Percentiles rank a stretch among this genome's conserved stretches.
Evolutionary conservation across 2,329 filamentous ascomycete species (phyloP).

Genomic region (Graphilbum ipis-grandicollis): DNA sequence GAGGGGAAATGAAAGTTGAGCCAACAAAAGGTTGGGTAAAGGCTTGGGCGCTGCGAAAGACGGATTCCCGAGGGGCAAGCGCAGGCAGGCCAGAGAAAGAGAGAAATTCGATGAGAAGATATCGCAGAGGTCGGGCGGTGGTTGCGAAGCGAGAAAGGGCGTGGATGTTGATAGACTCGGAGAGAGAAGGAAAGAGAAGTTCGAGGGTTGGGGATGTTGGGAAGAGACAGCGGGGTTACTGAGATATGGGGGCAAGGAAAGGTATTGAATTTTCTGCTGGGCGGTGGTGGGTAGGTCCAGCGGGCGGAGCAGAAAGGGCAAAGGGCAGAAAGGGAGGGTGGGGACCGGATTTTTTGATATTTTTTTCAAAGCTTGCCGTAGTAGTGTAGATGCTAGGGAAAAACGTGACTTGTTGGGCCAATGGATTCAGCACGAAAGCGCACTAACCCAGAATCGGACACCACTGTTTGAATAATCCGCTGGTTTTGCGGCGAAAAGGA

Average conservation of each 20-base stretch:
- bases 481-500: no score
- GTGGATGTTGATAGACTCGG: background rate
- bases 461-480: no score
- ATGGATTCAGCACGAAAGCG: no score
- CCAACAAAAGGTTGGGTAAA: no score
- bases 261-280: conserved; percentile 10
- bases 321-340: background rate
- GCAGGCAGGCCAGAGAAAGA: no score
- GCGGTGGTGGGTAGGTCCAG: conserved; percentile 3
- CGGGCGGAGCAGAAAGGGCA: background rate
- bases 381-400: no score
- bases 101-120: no score
- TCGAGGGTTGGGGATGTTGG: background rate
- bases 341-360: background rate
- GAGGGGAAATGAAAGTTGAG: conserved; percentile 1
- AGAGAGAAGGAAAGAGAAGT: background rate
- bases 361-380: background rate
- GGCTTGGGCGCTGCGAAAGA: no score
- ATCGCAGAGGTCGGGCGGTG: no score
- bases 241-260: conserved; percentile 5
- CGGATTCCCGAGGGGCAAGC: no score
- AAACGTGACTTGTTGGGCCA: no score
- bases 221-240: conserved; percentile 10
- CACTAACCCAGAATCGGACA: no score
- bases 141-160: background rate